Evolutionary conservation across 257 asterid genomes (phyloP), one percentile per base, ranked within the genome.

Genomic region (Mentha longifolia): DNA sequence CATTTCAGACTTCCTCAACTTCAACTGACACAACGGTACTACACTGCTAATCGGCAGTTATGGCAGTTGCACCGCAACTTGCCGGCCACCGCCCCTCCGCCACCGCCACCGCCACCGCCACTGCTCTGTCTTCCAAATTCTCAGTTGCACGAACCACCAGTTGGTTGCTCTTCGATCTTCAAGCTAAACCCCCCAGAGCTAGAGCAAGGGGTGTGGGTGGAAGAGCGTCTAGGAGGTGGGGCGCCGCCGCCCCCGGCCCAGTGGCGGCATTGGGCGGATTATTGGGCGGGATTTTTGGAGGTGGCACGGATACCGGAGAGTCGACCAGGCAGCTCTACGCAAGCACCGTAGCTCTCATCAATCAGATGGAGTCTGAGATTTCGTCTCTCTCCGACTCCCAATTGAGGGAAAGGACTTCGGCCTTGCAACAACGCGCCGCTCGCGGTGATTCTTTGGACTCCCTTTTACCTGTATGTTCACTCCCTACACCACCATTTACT

Each of bases 251-350:
- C 39, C 39, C 39, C 39, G 39, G 6, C 39, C 77, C 83, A 6
- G 73, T 59, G 71, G 96, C 95, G 19, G 92, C 95, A 35, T 76
- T 94, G 74, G 97, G 99, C 28, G 97, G 97, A 35, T 74, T 94
- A 9, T 84, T 94, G n/a, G 87, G 97, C 25, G 97, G 99, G 59
- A 83, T 94, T 16, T 94, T 94, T 70, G 91, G 86, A 68, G 74
- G 81, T 65, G 82, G 83, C 61, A 77, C 83, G 0, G 97, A 89
- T 76, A 77, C 87, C 41, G 97, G 97, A 12, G 97, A 94, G 79
- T 82, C 99, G 41, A 91, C 97, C 6, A 78, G 97, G 67, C 84
- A 86, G 75, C 83, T 52, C 58, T 91, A 85, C 72, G 81, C 97
- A 3, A 68, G 42, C 73, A 89, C 93, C 4, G 77, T 89, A 5